Base-by-base conservation (phyloP, 2,329 filamentous ascomycete species). In the Chalaropsis thielavioides region DNA sequence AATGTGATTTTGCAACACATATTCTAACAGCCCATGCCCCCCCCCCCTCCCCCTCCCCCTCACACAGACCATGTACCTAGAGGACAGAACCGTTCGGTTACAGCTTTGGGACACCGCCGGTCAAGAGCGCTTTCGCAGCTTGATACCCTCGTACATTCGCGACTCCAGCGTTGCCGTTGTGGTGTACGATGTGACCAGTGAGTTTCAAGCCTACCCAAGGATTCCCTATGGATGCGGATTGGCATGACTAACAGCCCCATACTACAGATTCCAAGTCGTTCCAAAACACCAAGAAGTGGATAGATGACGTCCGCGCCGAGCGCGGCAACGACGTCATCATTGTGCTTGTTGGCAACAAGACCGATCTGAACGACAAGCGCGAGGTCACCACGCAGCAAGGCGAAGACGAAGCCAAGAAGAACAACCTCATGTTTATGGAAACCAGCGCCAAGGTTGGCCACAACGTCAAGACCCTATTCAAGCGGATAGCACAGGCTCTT, bases 231-330 rank as follows among this genome's bases (percentile, higher is more conserved):
- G 31, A 6, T 31, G 6, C 31, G 3, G 6, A 6, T 31, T 6
- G 31, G 6, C 41, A 43, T 43, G 41, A 11, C 41, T 43, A 27
- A 56, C 27, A 35, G 17, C 13, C 24, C 22, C 44, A 11, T 43
- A 56, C 61, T 22, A 41, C 71, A 89, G 86, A 94, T 75, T 87
- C 88, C 69, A 96, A 97, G 77, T 95, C 91, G 27, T 99, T 99
- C 80, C 89, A 96, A 75, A 96, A 99, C 77, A 99, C 94, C 64
- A 86, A 92, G 73, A 99, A 99, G 82, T 99, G 95, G 94, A 95
- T 99, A 70, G 94, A 99, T 74, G 94, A 99, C 74, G 94, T 99
- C 66, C 85, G 94, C 68, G 92, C 92, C 62, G 94, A 99, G 80
- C 85, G 94, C 72, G 94, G 94, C 62, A 96, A 95, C 79, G 94